These are phyloP conservation scores for Globisporangium heterothallicum DNA, from an alignment of 352 stramenopile species.

Conservation along the genomic window DNA sequence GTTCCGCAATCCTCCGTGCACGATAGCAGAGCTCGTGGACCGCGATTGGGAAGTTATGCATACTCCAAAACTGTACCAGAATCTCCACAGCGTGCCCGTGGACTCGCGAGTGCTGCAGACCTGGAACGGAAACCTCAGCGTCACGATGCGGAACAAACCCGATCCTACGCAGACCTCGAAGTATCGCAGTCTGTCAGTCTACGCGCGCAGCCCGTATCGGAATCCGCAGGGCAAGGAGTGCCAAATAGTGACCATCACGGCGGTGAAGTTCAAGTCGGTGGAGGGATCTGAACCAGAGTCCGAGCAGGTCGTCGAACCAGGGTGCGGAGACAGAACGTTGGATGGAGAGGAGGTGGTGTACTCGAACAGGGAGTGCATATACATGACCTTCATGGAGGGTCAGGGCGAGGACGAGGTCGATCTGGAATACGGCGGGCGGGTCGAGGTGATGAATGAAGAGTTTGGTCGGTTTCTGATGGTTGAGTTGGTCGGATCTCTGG, in stretches of 20 bases:
- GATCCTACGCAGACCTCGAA: slow-evolving; percentile 1
- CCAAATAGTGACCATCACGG: not conserved
- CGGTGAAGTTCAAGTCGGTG: not conserved
- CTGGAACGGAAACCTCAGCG: slow-evolving; percentile 4
- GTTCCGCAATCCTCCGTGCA: not conserved
- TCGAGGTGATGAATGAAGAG: slow-evolving; percentile 4
- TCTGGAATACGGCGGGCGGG: slow-evolving; percentile 4
- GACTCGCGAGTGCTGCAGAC: slow-evolving; percentile 4
- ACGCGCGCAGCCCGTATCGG: not conserved
- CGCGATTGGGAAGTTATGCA: slow-evolving; percentile 4
- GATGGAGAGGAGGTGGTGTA: slow-evolving; percentile 6
- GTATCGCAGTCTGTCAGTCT: slow-evolving; percentile 4
- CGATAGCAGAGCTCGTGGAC: slow-evolving; percentile 1
- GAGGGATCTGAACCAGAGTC: too few species aligned
- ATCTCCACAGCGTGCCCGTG: slow-evolving; percentile 4
- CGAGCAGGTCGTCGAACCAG: not conserved
- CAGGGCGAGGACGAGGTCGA: not conserved
- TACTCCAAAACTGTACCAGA: slow-evolving; percentile 1
- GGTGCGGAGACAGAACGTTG: not conserved
- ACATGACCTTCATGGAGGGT: not conserved
- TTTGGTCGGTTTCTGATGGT: slow-evolving; percentile 9
- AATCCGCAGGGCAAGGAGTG: slow-evolving; percentile 2
- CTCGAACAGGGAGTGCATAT: not conserved
- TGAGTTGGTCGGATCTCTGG: slow-evolving; percentile 1
- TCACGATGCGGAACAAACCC: slow-evolving; percentile 6